Evolutionary conservation across 495 filamentous ascomycete genomes (phyloP), one percentile per base, ranked within the genome.

Genomic region (Terfezia claveryi): DNA sequence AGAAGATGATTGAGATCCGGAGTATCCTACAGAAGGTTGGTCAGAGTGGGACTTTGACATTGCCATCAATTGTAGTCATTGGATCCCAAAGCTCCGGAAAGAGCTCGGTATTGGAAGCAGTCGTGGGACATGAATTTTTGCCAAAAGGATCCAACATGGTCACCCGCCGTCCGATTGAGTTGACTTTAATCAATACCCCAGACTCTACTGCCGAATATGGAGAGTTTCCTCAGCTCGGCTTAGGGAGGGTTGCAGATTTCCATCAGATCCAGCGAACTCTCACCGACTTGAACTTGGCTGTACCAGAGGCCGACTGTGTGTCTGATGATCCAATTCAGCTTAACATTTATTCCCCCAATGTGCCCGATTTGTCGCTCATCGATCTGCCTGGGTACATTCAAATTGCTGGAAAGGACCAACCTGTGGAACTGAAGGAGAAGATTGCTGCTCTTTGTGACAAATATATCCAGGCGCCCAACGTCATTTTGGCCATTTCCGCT

Each of bases 81-180:
- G 91, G 91, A 10, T 96, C 91, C 0, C 91, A 99, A 67, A 95
- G 89, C 4, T 96, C 91, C 2, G 91, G 91, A 37, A 99, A 99
- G 68, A 95, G 88, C 64, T 96, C 92, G 9, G 91, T 99, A 17
- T 69, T 99, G 44, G 91, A 99, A 67, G 86, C 91, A 51, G 92
- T 99, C 58, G 91, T 99, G 23, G 91, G 91, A 38, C 91, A 99
- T 63, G 92, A 99, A 62, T 99, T 99, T 59, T 70, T 99, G 41
- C 91, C 91, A 37, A 99, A 99, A 67, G 91, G 91, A 17, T 83
- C 80, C 14, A 99, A 99, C 64, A 99, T 99, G 91, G 88, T 99
- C 55, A 99, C 91, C 8, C 77, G 91, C 12, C 77, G 91, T 56
- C 91, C 91, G 0, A 99, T 99, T 62, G 91, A 99, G 66, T 78